A percentile compares a stretch with the other conserved stretches of the same genome.
These are phyloP conservation scores for Cryptosporidium muris DNA, from an alignment of 169 alveolate genomes.

Conservation along the genomic window DNA sequence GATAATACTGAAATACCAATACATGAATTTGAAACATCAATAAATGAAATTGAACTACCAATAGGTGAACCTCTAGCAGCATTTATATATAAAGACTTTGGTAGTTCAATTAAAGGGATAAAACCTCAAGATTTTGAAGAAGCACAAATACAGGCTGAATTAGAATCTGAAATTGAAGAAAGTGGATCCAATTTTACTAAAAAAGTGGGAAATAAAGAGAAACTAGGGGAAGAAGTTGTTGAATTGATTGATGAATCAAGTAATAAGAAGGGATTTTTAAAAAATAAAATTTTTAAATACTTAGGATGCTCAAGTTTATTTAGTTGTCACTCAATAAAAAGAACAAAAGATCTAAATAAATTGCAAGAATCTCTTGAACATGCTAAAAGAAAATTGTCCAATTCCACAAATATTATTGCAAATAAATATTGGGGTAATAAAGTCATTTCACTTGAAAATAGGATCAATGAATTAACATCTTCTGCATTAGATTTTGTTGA, in stretches of 20 bases:
- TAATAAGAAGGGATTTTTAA: no score
- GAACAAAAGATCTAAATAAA: neutral
- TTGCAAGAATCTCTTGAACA: neutral
- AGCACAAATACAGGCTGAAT: neutral
- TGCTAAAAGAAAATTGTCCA: neutral
- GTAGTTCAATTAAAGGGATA: no score
- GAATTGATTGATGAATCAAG: no score
- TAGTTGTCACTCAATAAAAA: neutral
- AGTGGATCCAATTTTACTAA: neutral
- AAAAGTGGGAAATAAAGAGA: neutral
- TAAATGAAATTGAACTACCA: neutral
- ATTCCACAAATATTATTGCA: neutral
- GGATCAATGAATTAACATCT: neutral
- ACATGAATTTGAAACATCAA: neutral
- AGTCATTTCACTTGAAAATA: neutral
- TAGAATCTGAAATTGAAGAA: neutral
- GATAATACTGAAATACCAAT: neutral
- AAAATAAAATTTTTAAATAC: no score
- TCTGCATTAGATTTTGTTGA: constrained; percentile 3
- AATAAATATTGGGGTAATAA: neutral
- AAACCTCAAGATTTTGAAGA: neutral
- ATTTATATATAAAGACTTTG: no score
- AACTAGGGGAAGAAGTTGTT: no score
- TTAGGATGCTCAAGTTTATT: no score
- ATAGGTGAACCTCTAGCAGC: no score